Conservation (phyloP, 495 filamentous ascomycete species). For the Lindgomyces ingoldianus region DNA sequence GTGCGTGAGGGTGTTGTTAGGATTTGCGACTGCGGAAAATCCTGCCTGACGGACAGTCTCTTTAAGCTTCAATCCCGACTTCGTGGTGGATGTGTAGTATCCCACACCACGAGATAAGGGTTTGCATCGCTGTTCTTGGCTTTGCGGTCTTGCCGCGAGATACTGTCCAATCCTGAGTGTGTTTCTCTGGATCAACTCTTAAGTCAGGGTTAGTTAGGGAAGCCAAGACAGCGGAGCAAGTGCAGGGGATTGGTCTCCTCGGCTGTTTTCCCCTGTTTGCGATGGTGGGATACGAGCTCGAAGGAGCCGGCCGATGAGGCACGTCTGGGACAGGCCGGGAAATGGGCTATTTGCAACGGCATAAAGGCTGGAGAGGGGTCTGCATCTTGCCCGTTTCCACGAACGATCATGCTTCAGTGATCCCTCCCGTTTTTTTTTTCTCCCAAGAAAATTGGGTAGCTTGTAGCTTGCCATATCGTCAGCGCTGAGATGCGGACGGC, state of each 20-base stretch:
- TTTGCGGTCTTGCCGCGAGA: slow-evolving; percentile 6
- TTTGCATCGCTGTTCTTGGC: slow-evolving; percentile 24
- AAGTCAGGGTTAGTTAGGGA: neutral
- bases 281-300: neutral
- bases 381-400: neutral
- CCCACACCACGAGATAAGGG: slow-evolving; percentile 29
- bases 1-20: neutral
- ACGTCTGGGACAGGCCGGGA: slow-evolving; percentile 4
- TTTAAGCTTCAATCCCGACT: slow-evolving; percentile 9
- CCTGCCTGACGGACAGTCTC: neutral
- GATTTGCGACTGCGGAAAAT: neutral
- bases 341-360: slow-evolving; percentile 11
- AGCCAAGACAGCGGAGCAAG: neutral
- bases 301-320: neutral
- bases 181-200: neutral
- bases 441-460: neutral
- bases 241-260: neutral
- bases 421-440: neutral
- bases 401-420: neutral
- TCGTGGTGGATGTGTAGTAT: slow-evolving; percentile 13
- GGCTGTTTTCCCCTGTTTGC: slow-evolving; percentile 2
- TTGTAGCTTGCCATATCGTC: neutral
- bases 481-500: neutral
- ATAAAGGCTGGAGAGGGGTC: slow-evolving; percentile 2
- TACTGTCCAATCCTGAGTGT: slow-evolving; percentile 5